Conservation (phyloP, 371 early-diverging fungal genomes). For the Mortierella sp. region DNA sequence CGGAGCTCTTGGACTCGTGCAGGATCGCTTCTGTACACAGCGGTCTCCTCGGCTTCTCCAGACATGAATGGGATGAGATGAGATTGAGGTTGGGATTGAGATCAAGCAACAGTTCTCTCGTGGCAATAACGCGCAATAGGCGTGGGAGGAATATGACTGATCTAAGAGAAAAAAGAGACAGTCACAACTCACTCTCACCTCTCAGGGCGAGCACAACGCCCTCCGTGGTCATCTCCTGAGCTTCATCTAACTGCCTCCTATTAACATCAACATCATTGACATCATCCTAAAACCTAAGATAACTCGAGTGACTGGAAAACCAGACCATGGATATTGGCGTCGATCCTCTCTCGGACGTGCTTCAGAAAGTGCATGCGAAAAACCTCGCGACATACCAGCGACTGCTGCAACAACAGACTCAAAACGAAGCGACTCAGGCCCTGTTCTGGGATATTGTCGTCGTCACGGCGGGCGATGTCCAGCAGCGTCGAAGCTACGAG, state of each 20-base stretch:
- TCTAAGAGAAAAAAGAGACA: too few relatives aligned
- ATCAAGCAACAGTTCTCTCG: too few relatives aligned
- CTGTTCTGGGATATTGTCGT: slow-evolving; percentile 55
- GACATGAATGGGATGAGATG: too few relatives aligned
- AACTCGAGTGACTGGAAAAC: not conserved
- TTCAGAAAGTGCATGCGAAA: slow-evolving; percentile 18
- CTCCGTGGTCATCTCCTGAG: too few relatives aligned
- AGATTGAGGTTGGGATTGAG: too few relatives aligned
- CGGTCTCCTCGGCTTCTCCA: not conserved
- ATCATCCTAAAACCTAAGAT: not conserved
- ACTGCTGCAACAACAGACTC: slow-evolving; percentile 1
- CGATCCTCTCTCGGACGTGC: slow-evolving; percentile 22
- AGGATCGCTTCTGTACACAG: slow-evolving; percentile 33
- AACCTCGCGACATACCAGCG: slow-evolving; percentile 25
- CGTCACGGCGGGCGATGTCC: slow-evolving; percentile 46
- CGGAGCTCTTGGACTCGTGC: slow-evolving; percentile 40
- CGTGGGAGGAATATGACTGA: too few relatives aligned
- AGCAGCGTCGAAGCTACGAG: slow-evolving; percentile 42
- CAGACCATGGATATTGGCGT: not conserved
- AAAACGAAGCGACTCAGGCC: not conserved
- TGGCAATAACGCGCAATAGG: too few relatives aligned
- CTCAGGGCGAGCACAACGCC: too few relatives aligned
- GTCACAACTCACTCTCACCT: too few relatives aligned
- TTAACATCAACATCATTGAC: too few relatives aligned
- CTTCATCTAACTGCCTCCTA: too few relatives aligned